Evolutionary conservation across 257 asterid species (phyloP), one percentile per base, ranked within the genome.

Genomic region (Cruciata laevipes): DNA sequence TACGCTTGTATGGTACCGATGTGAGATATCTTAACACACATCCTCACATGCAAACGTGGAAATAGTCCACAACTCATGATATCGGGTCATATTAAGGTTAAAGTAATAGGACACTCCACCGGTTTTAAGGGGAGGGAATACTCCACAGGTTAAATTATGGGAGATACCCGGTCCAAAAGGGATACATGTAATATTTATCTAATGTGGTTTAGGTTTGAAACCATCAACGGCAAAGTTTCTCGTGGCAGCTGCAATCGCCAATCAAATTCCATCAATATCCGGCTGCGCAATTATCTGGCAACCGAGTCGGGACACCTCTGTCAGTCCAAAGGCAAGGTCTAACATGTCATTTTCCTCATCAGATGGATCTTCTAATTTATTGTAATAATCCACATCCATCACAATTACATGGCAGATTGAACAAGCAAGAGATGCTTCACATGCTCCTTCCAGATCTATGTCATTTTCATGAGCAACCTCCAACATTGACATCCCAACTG

Each of bases 371-470:
- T 86, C 86, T 67, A 94, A 79, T 75, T 83, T 94, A 84, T 94
- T 94, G 70, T 88, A 94, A 37, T 90, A 85, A 68, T 76, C 83
- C 77, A 83, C 66, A 49, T 88, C 97, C 96, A 87, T 89, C 78
- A 93, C 92, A 66, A 93, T 84, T 40, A 90, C 87, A 78, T 90
- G 99, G 77, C 99, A 90, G 61, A 97, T 93, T 59, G 97, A 92
- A 83, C 96, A 88, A 53, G 99, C 99, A 79, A 93, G 96, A 16
- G 96, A 90, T 21, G 94, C 99, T 90, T 93, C 99, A 75, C 99
- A 93, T 33, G 97, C 96, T 66, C 97, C 97, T 90, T 93, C 97
- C 67, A 93, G 98, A 3, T 89, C 97, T 62, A 89, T 70, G 64
- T 86, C 97, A 78, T 89, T 87, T 72, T 93, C 96, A 62, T 89